Base-by-base conservation (phyloP, 2,329 filamentous ascomycete species). In the Erysiphe pulchra region DNA sequence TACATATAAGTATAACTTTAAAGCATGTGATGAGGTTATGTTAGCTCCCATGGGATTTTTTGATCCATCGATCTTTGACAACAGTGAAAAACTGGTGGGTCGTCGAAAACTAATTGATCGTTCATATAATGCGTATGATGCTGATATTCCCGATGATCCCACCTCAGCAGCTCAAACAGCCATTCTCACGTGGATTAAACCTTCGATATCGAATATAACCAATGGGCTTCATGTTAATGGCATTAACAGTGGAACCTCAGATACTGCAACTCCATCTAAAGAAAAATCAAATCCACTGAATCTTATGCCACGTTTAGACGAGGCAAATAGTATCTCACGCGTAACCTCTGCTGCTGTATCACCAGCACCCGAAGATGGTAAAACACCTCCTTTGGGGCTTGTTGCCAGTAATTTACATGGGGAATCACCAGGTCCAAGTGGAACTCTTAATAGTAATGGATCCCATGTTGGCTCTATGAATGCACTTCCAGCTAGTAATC, bases 11-110 rank as follows among this genome's bases (percentile, higher is more conserved):
- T 95, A 92, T 61, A 74, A 77, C 37, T 95, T 94, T 69, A 95
- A 95, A 66, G 86, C 82, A 0, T 98, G 95, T 56, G 90, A 98
- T 53, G 90, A 95, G 60, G 80, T 92, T 18, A 82, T 92, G 53
- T 69, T 98, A n/a, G 80, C 90, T 0, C 80, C 86, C 1, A 84
- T 93, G 78, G 86, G 85, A n/a, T 81, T 86, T 55, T 94, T 92
- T 60, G 80, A 87, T 49, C 87, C 90, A 0, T 66, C 72, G 2
- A 79, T 94, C 46, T 93, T 95, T 53, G 83, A 92, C 57, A 79
- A 85, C 54, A 74, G 70, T 28, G 63, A 71, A 33, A 98, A 98
- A 64, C 70, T 95, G 11, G 65, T 69, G 17, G 78, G 82, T 38
- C 75, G 87, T 44, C 74, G 84, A 51, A 85, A 79, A 55, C 67